A percentile compares a stretch with the other conserved stretches of the same genome.
These are phyloP conservation scores for Pichia nakasei DNA, from an alignment of 805 yeast genomes.

Conservation along the genomic window DNA sequence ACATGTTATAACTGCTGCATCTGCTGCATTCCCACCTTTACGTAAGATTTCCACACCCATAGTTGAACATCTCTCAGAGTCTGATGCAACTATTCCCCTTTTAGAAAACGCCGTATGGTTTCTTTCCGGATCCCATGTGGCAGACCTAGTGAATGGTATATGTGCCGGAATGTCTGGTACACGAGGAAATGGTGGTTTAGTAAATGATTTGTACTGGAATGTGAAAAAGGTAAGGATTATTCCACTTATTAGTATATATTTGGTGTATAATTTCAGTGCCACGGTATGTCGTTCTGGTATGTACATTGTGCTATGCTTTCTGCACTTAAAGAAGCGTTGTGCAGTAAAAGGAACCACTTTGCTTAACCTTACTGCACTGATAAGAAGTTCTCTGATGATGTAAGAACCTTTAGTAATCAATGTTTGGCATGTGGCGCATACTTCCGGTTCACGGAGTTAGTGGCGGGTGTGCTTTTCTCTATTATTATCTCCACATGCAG, in stretches of 20 bases:
- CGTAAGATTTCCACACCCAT: constrained; percentile 50
- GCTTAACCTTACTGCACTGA: too few species aligned
- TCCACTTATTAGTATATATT: background rate
- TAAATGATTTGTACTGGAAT: background rate
- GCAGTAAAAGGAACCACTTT: too few species aligned
- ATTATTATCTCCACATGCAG: too few species aligned
- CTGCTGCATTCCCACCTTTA: constrained; percentile 77
- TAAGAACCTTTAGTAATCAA: too few species aligned
- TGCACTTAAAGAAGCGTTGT: too few species aligned
- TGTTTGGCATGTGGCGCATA: too few species aligned
- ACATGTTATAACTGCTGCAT: constrained; percentile 84
- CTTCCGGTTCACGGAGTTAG: too few species aligned
- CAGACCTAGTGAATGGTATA: constrained; percentile 24
- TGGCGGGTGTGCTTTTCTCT: too few species aligned
- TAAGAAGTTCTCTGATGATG: too few species aligned
- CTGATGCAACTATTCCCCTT: constrained; percentile 60
- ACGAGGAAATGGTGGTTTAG: constrained; percentile 9
- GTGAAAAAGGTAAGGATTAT: background rate
- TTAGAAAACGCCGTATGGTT: constrained; percentile 32
- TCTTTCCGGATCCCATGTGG: constrained; percentile 35
- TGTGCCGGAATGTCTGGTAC: constrained; percentile 21
- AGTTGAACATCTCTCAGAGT: constrained; percentile 52
- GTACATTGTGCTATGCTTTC: constrained; percentile 5
- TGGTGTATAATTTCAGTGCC: background rate
- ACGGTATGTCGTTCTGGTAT: constrained; percentile 3